phyloP scores from a whole-genome alignment of 2,329 filamentous ascomycete genomes.

The Beauveria asiatica region DNA sequence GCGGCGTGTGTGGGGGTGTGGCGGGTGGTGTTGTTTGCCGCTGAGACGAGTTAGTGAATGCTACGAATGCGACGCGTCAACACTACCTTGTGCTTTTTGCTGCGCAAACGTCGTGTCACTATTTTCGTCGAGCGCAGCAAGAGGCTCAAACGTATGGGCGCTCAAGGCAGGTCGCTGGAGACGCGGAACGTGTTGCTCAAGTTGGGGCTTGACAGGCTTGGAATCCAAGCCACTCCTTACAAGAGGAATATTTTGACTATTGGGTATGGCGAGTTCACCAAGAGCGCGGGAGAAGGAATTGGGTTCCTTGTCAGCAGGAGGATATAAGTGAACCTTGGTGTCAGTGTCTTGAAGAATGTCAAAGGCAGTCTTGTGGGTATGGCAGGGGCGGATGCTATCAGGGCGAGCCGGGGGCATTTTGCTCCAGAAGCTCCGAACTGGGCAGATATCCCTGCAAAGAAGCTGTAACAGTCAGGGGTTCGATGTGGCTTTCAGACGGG shows the following conservation, averaged over 20 bases:
- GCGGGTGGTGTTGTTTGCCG: background rate
- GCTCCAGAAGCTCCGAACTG: background rate
- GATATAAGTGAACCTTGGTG: conserved; percentile 4
- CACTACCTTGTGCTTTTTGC: background rate
- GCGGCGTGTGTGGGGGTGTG: conserved; percentile 16
- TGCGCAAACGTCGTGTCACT: background rate
- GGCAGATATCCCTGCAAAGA: background rate
- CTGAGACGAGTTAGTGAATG: conserved; percentile 2
- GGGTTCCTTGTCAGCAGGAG: conserved; percentile 6
- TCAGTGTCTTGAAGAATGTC: background rate
- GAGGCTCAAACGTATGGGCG: conserved; percentile 25
- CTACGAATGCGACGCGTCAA: conserved; percentile 13
- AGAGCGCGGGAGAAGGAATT: conserved; percentile 13
- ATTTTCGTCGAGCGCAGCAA: conserved; percentile 7
- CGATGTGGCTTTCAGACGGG: conserved; percentile 6
- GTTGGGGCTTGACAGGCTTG: conserved; percentile 14
- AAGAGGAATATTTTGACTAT: conserved; percentile 17
- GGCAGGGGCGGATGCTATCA: background rate
- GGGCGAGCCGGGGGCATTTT: background rate
- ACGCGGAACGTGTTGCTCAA: conserved; percentile 17
- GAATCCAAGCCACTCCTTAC: conserved; percentile 10
- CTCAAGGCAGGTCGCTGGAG: conserved; percentile 23
- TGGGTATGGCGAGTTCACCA: conserved; percentile 20
- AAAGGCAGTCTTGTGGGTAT: conserved; percentile 5
- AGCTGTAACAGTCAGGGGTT: conserved; percentile 8